Conservation (phyloP, 345 rosid genomes). For the Sonneratia alba region DNA sequence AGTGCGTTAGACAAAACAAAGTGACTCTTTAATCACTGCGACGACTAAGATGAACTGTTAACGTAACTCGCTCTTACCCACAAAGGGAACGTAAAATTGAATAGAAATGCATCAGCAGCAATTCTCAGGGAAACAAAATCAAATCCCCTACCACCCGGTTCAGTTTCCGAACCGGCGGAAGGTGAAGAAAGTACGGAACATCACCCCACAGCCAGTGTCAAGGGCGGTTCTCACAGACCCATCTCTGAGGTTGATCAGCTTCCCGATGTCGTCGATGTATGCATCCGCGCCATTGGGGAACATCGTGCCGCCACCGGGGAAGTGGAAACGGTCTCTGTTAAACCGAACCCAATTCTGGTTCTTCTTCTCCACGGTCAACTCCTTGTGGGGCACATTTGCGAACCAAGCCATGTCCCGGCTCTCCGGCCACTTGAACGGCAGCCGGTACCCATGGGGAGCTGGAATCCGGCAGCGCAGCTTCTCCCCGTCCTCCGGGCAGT, state of each 20-base stretch:
- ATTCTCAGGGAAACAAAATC: too few species aligned
- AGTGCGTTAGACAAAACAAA: background rate
- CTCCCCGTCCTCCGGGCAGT: conserved; percentile 50
- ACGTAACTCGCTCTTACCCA: background rate
- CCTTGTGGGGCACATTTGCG: conserved; percentile 82
- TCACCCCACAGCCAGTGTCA: conserved; percentile 97
- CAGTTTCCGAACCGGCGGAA: too few species aligned
- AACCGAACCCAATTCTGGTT: conserved; percentile 79
- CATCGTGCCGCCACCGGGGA: conserved; percentile 99
- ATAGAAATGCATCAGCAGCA: too few species aligned
- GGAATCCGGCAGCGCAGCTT: conserved; percentile 52
- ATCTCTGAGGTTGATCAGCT: conserved; percentile 59
- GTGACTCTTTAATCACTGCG: background rate
- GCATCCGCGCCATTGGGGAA: conserved; percentile 84
- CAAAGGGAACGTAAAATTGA: background rate
- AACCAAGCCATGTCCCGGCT: conserved; percentile 76
- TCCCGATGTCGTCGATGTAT: conserved; percentile 74
- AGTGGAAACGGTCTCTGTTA: conserved; percentile 54
- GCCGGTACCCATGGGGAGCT: conserved; percentile 65
- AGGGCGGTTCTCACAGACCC: conserved; percentile 83
- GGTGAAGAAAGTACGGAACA: conserved; percentile 7
- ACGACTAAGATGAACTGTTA: background rate
- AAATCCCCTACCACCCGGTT: too few species aligned
- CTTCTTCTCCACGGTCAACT: conserved; percentile 75
- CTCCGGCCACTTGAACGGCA: conserved; percentile 82